Base-by-base conservation (phyloP, 1,139 yeast genomes). In the Pichia sp. region DNA sequence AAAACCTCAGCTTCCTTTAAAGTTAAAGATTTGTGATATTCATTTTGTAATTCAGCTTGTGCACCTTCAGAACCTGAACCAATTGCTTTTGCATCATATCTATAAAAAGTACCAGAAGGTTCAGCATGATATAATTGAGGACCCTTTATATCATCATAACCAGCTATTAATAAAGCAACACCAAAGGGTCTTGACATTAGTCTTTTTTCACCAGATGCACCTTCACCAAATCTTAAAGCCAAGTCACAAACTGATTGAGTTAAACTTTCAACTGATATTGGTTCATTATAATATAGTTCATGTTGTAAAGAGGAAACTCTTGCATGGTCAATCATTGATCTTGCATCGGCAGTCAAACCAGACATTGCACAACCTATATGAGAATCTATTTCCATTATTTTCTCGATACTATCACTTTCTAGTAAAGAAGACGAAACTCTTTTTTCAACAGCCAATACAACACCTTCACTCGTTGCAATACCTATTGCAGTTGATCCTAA, bases 41-140 rank as follows among this genome's bases (percentile, higher is more conserved):
- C 97, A 65, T 91, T 93, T 70, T 93, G 96, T 65, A 95, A 77
- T 70, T 95, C 99, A 1, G 97, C 87, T 71, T 95, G 99, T 2
- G 99, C 99, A 57, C 99, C 99, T 70, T 95, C 99, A 22, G 96
- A 87, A 31, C 99, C 99, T 1, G 96, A 88, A 13, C 99, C 99
- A 67, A 95, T 95, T 14, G 99, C 99, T 72, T 93, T 95, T 45
- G 99, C 99, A 65, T 93, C 97, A 69, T 93, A 95, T 70, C 95
- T 81, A 74, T 93, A 95, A 64, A 90, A 95, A 1, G 99, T 93
- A 56, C 99, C 99, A 19, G 96, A 87, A 43, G 99, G 99, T 71
- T 95, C 99, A n/a, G 99, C 96, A 68, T 95, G 98, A 69, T 87
- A 87, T 66, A 95, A 79, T 71, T 93, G 99, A 50, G 97, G 96